phyloP scores from a whole-genome alignment of 164 flowering plant species.

The Umbellularia californica region DNA sequence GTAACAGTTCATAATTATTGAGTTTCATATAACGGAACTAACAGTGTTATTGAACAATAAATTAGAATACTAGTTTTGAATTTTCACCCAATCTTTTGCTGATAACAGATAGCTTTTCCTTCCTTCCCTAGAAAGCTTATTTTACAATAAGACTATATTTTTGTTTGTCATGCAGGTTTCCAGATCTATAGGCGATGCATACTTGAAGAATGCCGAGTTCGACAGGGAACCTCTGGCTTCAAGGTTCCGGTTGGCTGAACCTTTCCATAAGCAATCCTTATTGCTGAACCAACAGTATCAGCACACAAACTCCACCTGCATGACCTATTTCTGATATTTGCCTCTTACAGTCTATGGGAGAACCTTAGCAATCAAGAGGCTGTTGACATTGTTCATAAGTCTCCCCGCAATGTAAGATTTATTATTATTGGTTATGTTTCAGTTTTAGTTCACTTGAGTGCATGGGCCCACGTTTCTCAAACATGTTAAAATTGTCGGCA shows the following conservation, averaged over 20 bases:
- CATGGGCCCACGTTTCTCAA: background rate
- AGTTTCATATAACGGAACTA: background rate
- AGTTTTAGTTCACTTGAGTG: background rate
- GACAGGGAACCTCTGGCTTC: slow-evolving; percentile 68
- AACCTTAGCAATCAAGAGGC: slow-evolving; percentile 91
- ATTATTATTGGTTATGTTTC: background rate
- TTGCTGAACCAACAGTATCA: slow-evolving; percentile 64
- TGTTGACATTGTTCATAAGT: slow-evolving; percentile 63
- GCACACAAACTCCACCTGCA: slow-evolving; percentile 58
- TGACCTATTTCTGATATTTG: slow-evolving; percentile 82
- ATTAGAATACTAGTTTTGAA: too few relatives aligned
- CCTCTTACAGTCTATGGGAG: slow-evolving; percentile 96
- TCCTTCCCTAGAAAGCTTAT: background rate
- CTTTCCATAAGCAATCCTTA: slow-evolving; percentile 64
- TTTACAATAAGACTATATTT: background rate
- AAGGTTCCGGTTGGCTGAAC: slow-evolving; percentile 63
- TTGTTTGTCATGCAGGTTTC: slow-evolving; percentile 51
- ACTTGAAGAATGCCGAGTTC: slow-evolving; percentile 75
- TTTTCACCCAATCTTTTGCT: background rate
- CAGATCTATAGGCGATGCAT: slow-evolving; percentile 93
- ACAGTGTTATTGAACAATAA: too few relatives aligned
- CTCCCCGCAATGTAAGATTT: slow-evolving; percentile 63
- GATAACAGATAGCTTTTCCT: background rate
- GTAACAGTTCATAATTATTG: background rate
- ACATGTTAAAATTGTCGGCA: background rate